Evolutionary conservation across 768 basidiomycete genomes (phyloP).

Genomic region (Daedaleopsis nitida): DNA sequence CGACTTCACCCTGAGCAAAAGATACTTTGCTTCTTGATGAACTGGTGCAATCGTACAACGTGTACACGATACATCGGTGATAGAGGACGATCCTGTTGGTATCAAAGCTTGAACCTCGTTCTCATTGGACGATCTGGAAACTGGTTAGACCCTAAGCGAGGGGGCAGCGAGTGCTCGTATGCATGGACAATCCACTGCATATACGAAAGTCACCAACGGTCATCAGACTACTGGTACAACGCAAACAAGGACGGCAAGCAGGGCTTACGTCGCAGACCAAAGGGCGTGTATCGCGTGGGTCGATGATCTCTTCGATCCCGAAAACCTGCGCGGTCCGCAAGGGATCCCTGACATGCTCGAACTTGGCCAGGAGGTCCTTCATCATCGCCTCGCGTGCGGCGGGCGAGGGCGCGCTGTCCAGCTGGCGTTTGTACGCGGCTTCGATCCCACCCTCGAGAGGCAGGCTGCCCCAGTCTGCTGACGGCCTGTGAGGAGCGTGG

Average conservation of each 20-base stretch:
- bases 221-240: neutral
- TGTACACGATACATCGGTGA: too few relatives aligned
- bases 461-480: conserved; percentile 23
- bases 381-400: conserved; percentile 17
- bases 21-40: too few relatives aligned
- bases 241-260: too few relatives aligned
- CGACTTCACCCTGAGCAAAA: too few relatives aligned
- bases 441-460: conserved; percentile 23
- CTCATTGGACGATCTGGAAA: neutral
- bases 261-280: conserved; percentile 17
- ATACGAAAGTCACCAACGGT: too few relatives aligned
- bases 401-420: conserved; percentile 12
- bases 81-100: too few relatives aligned
- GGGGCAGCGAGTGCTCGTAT: conserved; percentile 14
- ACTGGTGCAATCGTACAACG: too few relatives aligned
- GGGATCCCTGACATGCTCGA: conserved; percentile 20
- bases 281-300: conserved; percentile 20
- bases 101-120: conserved; percentile 16
- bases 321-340: conserved; percentile 14
- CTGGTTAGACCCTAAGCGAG: conserved; percentile 1
- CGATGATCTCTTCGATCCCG: conserved; percentile 22
- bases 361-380: conserved; percentile 19
- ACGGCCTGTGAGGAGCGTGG: conserved; percentile 15
- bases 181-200: conserved; percentile 18
- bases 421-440: conserved; percentile 22